A percentile compares a stretch with the other conserved stretches of the same genome.
These are phyloP conservation scores for Boletus vermiculosoides DNA, from an alignment of 768 basidiomycete species.

Conservation along the genomic window DNA sequence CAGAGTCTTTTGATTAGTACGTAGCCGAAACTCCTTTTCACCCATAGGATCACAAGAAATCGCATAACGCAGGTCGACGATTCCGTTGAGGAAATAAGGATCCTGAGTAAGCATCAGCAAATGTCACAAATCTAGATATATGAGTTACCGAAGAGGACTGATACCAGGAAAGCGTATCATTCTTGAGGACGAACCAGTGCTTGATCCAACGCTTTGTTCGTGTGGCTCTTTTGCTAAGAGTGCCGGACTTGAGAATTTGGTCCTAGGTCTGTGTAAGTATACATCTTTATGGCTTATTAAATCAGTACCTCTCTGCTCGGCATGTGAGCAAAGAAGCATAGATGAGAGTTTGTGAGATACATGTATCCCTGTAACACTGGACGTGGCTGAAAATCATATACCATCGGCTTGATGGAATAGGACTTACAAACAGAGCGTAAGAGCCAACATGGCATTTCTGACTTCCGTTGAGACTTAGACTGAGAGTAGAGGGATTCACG, in stretches of 20 bases:
- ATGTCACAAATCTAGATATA: conserved; percentile 1
- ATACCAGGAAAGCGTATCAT: conserved; percentile 96
- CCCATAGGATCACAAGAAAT: conserved; percentile 80
- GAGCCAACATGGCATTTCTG: conserved; percentile 94
- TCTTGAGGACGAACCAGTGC: conserved; percentile 96
- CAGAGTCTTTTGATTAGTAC: conserved; percentile 79
- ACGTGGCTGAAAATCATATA: conserved; percentile 2
- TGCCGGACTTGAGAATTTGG: conserved; percentile 89
- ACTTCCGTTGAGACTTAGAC: conserved; percentile 9
- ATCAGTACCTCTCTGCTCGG: conserved; percentile 75
- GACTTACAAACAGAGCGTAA: conserved; percentile 83
- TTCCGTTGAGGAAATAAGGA: conserved; percentile 96
- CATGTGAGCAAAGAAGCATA: conserved; percentile 98
- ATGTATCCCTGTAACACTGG: conserved; percentile 95
- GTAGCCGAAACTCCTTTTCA: conserved; percentile 77
- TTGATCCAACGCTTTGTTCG: conserved; percentile 91
- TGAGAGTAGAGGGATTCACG: conserved; percentile 22
- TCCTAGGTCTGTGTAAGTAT: conserved; percentile 50
- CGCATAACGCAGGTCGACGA: conserved; percentile 92
- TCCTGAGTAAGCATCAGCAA: conserved; percentile 52
- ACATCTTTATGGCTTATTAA: neutral
- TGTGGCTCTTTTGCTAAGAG: conserved; percentile 82
- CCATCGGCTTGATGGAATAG: neutral
- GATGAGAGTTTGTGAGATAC: conserved; percentile 89
- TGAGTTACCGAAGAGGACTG: conserved; percentile 80